These are phyloP conservation scores for Scutellaria baicalensis DNA, from an alignment of 257 asterid species.

Conservation along the genomic window DNA sequence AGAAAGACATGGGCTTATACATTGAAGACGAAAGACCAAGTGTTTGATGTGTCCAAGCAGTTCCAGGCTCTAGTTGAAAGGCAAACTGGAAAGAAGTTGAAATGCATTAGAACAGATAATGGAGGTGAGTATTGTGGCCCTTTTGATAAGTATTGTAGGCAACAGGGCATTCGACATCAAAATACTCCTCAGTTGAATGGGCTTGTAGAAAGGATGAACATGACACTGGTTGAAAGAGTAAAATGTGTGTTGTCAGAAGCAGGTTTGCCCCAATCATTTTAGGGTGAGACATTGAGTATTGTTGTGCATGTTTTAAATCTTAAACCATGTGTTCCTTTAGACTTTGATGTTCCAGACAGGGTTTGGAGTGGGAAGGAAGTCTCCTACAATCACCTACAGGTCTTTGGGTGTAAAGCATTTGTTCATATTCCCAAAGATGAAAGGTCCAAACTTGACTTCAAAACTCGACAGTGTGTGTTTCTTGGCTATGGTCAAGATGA, in stretches of 20 bases:
- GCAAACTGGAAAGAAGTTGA: neutral
- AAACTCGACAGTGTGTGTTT: no score
- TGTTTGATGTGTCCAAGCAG: constrained; percentile 4
- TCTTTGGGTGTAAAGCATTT: constrained; percentile 7
- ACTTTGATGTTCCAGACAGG: no score
- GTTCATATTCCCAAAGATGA: constrained; percentile 8
- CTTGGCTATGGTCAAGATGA: no score
- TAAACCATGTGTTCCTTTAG: neutral
- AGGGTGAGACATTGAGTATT: neutral
- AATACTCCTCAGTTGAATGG: no score
- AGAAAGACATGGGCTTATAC: neutral
- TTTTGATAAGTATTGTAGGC: neutral
- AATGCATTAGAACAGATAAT: neutral
- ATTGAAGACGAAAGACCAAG: neutral
- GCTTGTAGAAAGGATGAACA: no score
- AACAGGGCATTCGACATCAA: no score
- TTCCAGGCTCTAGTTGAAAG: neutral
- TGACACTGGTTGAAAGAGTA: no score
- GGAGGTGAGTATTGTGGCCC: no score
- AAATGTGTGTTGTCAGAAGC: no score
- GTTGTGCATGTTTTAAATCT: neutral
- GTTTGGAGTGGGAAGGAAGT: no score
- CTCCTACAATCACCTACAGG: no score
- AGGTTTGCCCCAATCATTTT: no score
- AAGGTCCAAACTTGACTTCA: constrained; percentile 6